A percentile compares a stretch with the other conserved stretches of the same genome.
These are phyloP conservation scores for Leptographium flavum DNA, from an alignment of 2,329 filamentous ascomycete genomes.

Conservation along the genomic window DNA sequence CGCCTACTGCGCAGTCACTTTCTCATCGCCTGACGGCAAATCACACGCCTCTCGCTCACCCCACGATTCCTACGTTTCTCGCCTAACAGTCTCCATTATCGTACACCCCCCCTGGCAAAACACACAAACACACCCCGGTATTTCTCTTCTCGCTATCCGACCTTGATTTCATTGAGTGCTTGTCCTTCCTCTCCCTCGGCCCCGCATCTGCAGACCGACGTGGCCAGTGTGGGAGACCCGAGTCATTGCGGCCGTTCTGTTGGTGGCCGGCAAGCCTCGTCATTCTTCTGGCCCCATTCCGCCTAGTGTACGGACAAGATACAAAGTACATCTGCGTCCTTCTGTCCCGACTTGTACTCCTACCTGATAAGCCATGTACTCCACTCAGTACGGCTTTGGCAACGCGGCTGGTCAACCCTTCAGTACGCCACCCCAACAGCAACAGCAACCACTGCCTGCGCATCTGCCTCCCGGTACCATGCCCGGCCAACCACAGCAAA, in stretches of 20 bases:
- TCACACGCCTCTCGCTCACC: not conserved
- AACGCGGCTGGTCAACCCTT: conserved; percentile 36
- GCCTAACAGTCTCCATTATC: not conserved
- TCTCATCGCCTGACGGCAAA: not conserved
- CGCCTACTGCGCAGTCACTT: not conserved
- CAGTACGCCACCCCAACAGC: conserved; percentile 22
- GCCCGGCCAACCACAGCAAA: conserved; percentile 31
- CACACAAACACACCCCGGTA: not conserved
- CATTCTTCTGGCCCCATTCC: not conserved
- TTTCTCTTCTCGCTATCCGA: not conserved
- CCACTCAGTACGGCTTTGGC: conserved; percentile 39
- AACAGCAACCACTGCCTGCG: conserved; percentile 12
- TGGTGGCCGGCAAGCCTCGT: not conserved
- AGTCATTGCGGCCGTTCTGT: not conserved
- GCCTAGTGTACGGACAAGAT: not conserved
- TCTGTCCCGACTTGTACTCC: not conserved
- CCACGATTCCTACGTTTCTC: not conserved
- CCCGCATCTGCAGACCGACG: not conserved
- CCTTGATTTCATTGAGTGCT: not conserved
- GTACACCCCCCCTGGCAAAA: not conserved
- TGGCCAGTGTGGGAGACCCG: not conserved
- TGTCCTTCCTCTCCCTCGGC: not conserved
- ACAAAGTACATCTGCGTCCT: not conserved
- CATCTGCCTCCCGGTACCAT: conserved; percentile 29
- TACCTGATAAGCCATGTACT: conserved; percentile 31